Conservation (phyloP, 140 eudicot genomes). For the Bidens hawaiensis region DNA sequence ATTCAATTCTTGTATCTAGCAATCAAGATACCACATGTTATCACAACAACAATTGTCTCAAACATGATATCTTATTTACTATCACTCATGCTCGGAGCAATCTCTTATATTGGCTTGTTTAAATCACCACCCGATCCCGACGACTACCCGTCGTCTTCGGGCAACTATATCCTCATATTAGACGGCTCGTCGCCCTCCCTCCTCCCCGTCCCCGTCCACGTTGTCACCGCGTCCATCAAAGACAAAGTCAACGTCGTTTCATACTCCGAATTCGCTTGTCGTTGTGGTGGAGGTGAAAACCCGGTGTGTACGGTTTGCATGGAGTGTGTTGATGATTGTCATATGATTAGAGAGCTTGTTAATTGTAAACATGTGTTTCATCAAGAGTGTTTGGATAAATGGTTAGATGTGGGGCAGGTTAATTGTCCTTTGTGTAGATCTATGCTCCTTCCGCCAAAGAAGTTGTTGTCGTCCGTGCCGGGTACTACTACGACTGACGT, state of each 20-base stretch:
- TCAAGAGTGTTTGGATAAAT: slow-evolving; percentile 45
- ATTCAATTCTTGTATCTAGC: slow-evolving; percentile 28
- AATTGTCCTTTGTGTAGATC: slow-evolving; percentile 66
- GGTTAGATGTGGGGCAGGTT: slow-evolving; percentile 61
- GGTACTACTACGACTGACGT: neutral
- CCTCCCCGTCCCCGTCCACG: slow-evolving; percentile 44
- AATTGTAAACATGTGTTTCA: slow-evolving; percentile 56
- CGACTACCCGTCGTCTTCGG: slow-evolving; percentile 13
- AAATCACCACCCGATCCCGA: slow-evolving; percentile 44
- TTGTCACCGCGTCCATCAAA: slow-evolving; percentile 44
- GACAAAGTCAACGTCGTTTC: slow-evolving; percentile 25
- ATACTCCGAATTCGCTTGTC: slow-evolving; percentile 18
- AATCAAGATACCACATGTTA: slow-evolving; percentile 32
- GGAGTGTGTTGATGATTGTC: slow-evolving; percentile 15
- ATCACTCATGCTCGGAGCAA: slow-evolving; percentile 24
- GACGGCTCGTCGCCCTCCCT: slow-evolving; percentile 57
- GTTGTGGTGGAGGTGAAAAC: neutral
- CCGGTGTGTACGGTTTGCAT: slow-evolving; percentile 36
- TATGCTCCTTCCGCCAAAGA: slow-evolving; percentile 46
- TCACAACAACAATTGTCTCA: slow-evolving; percentile 24
- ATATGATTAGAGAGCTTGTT: slow-evolving; percentile 40
- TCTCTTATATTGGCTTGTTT: slow-evolving; percentile 38
- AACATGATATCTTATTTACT: slow-evolving; percentile 27
- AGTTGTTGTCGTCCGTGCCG: neutral
- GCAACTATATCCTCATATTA: slow-evolving; percentile 36